phyloP scores from a whole-genome alignment of 768 basidiomycete species.

The Nevesoporus exiguus region DNA sequence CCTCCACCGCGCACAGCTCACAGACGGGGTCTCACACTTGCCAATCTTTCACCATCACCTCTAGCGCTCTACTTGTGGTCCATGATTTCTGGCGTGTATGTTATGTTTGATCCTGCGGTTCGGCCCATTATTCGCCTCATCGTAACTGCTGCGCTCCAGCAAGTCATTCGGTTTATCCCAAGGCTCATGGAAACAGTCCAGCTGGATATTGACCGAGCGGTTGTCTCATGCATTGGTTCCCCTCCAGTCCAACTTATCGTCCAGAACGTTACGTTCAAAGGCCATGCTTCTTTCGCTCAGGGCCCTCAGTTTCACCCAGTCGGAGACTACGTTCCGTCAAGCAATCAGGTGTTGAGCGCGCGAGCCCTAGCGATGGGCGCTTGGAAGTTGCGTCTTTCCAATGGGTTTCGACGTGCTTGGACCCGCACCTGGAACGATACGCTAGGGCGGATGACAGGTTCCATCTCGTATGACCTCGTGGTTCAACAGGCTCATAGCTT shows the following conservation, averaged over 20 bases:
- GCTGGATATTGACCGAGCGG: constrained; percentile 59
- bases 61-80: constrained; percentile 34
- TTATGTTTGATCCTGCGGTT: constrained; percentile 52
- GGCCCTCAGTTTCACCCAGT: constrained; percentile 33
- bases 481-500: constrained; percentile 46
- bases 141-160: constrained; percentile 52
- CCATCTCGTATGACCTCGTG: constrained; percentile 48
- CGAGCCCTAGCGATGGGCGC: constrained; percentile 49
- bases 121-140: constrained; percentile 58
- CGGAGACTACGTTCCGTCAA: constrained; percentile 12
- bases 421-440: constrained; percentile 69
- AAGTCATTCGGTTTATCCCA: constrained; percentile 65
- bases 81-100: constrained; percentile 36
- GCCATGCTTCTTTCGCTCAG: constrained; percentile 53
- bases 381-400: constrained; percentile 61
- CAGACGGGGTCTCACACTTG: constrained; percentile 42
- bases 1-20: constrained; percentile 22
- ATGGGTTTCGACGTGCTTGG: constrained; percentile 61
- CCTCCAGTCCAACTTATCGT: constrained; percentile 51
- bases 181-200: constrained; percentile 62
- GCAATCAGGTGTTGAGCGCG: constrained; percentile 21
- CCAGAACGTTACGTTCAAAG: constrained; percentile 49
- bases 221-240: constrained; percentile 48
- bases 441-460: constrained; percentile 60
- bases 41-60: constrained; percentile 37